Evolutionary conservation across 2,329 filamentous ascomycete species (phyloP).

Genomic region (Clonostachys rosea): DNA sequence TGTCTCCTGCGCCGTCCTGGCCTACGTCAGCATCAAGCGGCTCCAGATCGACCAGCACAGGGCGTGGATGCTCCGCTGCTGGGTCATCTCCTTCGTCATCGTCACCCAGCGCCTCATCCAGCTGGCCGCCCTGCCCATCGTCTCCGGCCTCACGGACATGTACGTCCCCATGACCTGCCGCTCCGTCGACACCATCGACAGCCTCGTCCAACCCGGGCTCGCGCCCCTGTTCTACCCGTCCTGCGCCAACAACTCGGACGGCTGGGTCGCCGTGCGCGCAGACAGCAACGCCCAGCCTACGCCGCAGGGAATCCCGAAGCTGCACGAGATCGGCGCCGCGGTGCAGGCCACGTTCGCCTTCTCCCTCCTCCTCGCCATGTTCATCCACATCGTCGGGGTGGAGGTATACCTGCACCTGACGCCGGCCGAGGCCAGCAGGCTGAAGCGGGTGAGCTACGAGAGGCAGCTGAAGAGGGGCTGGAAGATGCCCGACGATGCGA

Average conservation of each 20-base stretch:
- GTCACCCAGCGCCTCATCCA: conserved; percentile 1
- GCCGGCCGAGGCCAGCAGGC: neutral
- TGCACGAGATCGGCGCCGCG: conserved; percentile 1
- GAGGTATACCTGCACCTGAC: conserved; percentile 1
- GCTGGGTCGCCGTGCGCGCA: neutral
- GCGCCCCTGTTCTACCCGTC: neutral
- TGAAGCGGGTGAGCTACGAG: conserved; percentile 2
- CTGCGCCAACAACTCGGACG: neutral
- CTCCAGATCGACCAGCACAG: conserved; percentile 56
- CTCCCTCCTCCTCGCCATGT: neutral
- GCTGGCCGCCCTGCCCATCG: neutral
- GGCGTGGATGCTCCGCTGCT: conserved; percentile 54
- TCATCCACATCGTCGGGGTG: neutral
- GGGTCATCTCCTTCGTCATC: conserved; percentile 25
- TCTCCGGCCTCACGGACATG: neutral
- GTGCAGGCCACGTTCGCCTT: neutral
- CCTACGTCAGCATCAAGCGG: conserved; percentile 48
- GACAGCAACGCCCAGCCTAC: neutral
- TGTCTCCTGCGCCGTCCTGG: conserved; percentile 30
- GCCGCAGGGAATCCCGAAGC: neutral
- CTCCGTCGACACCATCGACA: conserved; percentile 1
- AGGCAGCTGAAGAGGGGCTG: conserved; percentile 1
- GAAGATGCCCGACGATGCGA: neutral
- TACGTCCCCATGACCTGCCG: neutral
- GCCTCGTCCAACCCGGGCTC: neutral